A percentile compares a stretch with the other conserved stretches of the same genome.
These are phyloP conservation scores for Parafenestella ontariensis DNA, from an alignment of 2,329 filamentous ascomycete species.

Conservation along the genomic window DNA sequence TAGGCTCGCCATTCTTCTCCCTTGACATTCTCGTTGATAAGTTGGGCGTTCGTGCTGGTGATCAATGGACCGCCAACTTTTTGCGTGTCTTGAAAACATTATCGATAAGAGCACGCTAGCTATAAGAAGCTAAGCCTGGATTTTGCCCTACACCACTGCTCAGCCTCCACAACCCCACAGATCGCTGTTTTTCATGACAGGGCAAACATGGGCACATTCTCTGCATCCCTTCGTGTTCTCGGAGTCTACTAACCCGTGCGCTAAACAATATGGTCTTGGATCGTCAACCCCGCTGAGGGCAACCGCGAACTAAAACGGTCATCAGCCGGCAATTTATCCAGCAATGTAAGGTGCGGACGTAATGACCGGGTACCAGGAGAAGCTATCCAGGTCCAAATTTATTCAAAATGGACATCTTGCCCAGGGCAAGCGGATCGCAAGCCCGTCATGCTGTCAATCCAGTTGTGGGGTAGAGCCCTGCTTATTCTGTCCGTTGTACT, in stretches of 20 bases:
- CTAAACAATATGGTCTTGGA: conserved; percentile 5
- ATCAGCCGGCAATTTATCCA: conserved; percentile 36
- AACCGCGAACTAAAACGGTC: conserved; percentile 13
- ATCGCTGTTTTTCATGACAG: not conserved
- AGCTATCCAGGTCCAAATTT: not conserved
- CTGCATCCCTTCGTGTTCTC: conserved; percentile 5
- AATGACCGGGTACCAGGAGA: conserved; percentile 11
- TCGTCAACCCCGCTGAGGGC: conserved; percentile 27
- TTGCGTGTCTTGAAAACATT: conserved; percentile 21
- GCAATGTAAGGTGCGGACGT: conserved; percentile 19
- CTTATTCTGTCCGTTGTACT: conserved; percentile 6
- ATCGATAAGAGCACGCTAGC: conserved; percentile 32
- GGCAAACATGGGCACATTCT: not conserved
- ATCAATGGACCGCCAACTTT: conserved; percentile 22
- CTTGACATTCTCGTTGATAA: conserved; percentile 21
- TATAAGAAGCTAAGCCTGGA: not conserved
- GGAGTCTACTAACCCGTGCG: conserved; percentile 18
- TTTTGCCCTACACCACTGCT: not conserved
- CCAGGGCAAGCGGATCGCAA: not conserved
- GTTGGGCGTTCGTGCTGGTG: conserved; percentile 4
- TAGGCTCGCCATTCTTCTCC: conserved; percentile 8
- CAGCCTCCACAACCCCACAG: not conserved
- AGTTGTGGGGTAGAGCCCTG: conserved; percentile 5
- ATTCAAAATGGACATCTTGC: conserved; percentile 7
- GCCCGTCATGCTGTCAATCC: conserved; percentile 13